These are phyloP conservation scores for Metarhizium album DNA, from an alignment of 2,329 filamentous ascomycete genomes.

Conservation along the genomic window DNA sequence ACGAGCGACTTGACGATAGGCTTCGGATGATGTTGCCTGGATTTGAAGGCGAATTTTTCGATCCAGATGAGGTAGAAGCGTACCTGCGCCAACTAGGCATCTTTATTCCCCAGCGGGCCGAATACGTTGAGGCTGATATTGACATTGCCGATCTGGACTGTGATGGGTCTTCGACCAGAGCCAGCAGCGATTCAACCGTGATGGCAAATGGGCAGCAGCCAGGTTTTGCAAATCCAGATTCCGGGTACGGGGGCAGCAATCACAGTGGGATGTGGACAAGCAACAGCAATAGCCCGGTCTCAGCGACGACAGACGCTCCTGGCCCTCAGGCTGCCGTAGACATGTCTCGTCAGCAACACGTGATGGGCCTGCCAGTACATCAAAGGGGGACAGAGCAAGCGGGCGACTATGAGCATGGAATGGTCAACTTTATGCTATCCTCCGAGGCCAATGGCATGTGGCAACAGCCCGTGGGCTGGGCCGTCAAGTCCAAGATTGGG, in stretches of 20 bases:
- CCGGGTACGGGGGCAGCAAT: conserved; percentile 1
- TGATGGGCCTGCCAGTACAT: background rate
- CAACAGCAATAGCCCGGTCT: conserved; percentile 2
- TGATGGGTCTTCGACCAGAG: background rate
- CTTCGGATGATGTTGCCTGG: conserved; percentile 46
- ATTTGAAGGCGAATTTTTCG: conserved; percentile 66
- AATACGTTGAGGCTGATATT: conserved; percentile 50
- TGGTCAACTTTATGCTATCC: conserved; percentile 4
- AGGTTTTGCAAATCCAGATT: background rate
- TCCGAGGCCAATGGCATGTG: conserved; percentile 6
- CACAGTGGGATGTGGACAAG: conserved; percentile 1
- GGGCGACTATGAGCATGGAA: background rate
- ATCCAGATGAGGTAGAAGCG: conserved; percentile 64
- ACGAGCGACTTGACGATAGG: conserved; percentile 29
- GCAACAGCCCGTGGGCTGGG: conserved; percentile 11
- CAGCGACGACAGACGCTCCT: background rate
- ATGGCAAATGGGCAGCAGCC: background rate
- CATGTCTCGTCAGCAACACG: background rate
- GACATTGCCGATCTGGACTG: conserved; percentile 29
- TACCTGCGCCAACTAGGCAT: conserved; percentile 58
- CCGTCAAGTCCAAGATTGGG: conserved; percentile 20
- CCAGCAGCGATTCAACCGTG: background rate
- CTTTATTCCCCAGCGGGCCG: conserved; percentile 46
- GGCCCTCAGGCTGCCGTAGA: background rate
- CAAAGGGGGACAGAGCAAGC: background rate